phyloP scores from a whole-genome alignment of 805 yeast species.

The Ogataea glucozyma region DNA sequence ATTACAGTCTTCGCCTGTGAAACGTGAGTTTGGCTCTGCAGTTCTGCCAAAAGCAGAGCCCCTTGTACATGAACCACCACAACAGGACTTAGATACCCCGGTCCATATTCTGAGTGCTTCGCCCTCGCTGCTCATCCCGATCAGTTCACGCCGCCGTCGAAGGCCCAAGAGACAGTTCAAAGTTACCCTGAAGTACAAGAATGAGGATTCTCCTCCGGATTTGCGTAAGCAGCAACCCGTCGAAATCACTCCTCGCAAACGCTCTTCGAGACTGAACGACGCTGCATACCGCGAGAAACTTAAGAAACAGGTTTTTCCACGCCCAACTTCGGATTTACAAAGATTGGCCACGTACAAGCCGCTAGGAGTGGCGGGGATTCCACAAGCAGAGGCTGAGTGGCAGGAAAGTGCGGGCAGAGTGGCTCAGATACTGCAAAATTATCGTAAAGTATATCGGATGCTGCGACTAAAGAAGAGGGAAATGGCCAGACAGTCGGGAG shows the following conservation, averaged over 20 bases:
- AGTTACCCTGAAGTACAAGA: conserved; percentile 3
- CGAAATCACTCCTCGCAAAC: neutral
- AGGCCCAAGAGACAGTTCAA: conserved; percentile 5
- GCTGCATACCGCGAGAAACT: too few relatives aligned
- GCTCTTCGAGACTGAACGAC: too few relatives aligned
- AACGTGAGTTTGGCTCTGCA: too few relatives aligned
- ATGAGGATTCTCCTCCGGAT: neutral
- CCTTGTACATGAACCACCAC: neutral
- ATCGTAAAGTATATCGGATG: conserved; percentile 14
- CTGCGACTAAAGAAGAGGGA: conserved; percentile 17
- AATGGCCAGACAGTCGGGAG: conserved; percentile 3
- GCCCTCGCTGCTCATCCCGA: conserved; percentile 18
- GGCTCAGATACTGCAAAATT: conserved; percentile 16
- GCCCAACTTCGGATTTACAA: conserved; percentile 1
- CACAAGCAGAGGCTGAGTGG: conserved; percentile 15
- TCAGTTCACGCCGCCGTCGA: conserved; percentile 13
- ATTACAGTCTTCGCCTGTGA: too few relatives aligned
- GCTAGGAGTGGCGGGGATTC: neutral
- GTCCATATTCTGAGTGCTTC: conserved; percentile 10
- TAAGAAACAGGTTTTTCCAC: conserved; percentile 8
- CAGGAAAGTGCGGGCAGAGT: conserved; percentile 10
- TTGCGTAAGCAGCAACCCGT: neutral
- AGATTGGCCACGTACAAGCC: conserved; percentile 7
- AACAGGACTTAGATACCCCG: conserved; percentile 11
- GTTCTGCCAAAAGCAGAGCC: too few relatives aligned